Percentiles rank a stretch among this genome's conserved stretches.
These are phyloP conservation scores for Lecanicillium sp. DNA, from an alignment of 2,329 filamentous ascomycete species.

Conservation along the genomic window DNA sequence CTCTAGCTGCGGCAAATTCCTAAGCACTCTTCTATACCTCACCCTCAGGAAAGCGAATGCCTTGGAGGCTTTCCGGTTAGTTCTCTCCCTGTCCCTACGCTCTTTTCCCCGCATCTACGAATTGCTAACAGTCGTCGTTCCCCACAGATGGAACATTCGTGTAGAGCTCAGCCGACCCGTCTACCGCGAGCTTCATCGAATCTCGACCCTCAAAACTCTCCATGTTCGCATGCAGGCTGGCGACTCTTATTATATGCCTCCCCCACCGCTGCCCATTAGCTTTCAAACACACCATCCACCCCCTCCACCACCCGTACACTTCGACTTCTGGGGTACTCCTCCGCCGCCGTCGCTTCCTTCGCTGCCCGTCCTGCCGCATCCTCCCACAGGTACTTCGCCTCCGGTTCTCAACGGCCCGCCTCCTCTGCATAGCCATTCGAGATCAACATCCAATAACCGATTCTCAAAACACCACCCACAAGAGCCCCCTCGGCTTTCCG, in stretches of 20 bases:
- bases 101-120: neutral
- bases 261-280: constrained; percentile 31
- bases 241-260: constrained; percentile 43
- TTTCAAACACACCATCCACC: constrained; percentile 6
- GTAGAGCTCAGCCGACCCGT: constrained; percentile 54
- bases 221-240: constrained; percentile 53
- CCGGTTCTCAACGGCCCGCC: constrained; percentile 5
- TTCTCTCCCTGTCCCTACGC: constrained; percentile 1
- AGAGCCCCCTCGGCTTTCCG: constrained; percentile 47
- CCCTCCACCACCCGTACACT: neutral
- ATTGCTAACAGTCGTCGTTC: constrained; percentile 2
- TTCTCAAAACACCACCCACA: constrained; percentile 23
- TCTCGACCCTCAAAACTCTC: constrained; percentile 42
- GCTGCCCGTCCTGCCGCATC: constrained; percentile 6
- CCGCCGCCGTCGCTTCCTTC: constrained; percentile 16
- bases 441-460: constrained; percentile 30
- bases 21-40: constrained; percentile 52
- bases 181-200: constrained; percentile 48
- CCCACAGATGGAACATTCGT: constrained; percentile 52
- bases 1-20: constrained; percentile 53
- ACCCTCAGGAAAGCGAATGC: constrained; percentile 46
- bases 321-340: constrained; percentile 17
- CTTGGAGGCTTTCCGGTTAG: constrained; percentile 50
- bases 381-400: neutral
- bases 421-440: constrained; percentile 16